Percentiles rank a stretch among this genome's conserved stretches.
Evolutionary conservation across 176 grass and related monocot genomes (phyloP).

Genomic region (Eleusine coracana): DNA sequence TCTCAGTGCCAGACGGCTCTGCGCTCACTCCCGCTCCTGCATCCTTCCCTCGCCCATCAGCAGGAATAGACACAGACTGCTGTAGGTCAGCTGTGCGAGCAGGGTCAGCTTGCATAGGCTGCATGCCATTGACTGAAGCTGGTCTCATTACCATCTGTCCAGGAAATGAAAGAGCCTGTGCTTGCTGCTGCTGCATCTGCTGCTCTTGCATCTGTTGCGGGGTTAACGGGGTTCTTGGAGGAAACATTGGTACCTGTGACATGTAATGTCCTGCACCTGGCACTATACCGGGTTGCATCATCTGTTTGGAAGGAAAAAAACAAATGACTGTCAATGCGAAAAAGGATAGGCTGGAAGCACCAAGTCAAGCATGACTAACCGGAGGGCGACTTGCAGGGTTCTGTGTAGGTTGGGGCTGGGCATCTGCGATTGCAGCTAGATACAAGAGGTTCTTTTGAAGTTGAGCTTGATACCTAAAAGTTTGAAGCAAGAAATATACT

Average conservation of each 20-base stretch:
- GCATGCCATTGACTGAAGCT: constrained; percentile 67
- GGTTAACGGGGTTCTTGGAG: constrained; percentile 74
- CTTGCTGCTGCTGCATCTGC: constrained; percentile 74
- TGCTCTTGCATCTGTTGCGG: constrained; percentile 85
- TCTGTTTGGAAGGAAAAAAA: constrained; percentile 44
- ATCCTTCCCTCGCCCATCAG: constrained; percentile 51
- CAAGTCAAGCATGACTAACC: constrained; percentile 43
- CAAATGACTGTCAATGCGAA: constrained; percentile 10
- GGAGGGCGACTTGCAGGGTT: constrained; percentile 71
- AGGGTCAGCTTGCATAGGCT: constrained; percentile 60
- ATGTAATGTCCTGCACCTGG: constrained; percentile 69
- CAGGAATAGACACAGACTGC: neutral
- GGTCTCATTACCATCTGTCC: constrained; percentile 77
- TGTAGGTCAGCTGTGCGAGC: constrained; percentile 47
- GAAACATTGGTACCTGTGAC: constrained; percentile 74
- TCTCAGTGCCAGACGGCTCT: constrained; percentile 52
- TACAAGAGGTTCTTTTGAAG: constrained; percentile 98
- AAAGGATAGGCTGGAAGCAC: neutral
- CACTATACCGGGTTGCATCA: constrained; percentile 58
- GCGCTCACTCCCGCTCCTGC: constrained; percentile 28
- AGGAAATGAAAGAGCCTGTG: constrained; percentile 59
- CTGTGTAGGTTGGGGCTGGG: constrained; percentile 82
- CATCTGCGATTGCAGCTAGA: constrained; percentile 93
- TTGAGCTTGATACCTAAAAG: constrained; percentile 89
- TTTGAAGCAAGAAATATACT: constrained; percentile 24